phyloP scores from a whole-genome alignment of 768 basidiomycete species.

The Clavaria fumosa region DNA sequence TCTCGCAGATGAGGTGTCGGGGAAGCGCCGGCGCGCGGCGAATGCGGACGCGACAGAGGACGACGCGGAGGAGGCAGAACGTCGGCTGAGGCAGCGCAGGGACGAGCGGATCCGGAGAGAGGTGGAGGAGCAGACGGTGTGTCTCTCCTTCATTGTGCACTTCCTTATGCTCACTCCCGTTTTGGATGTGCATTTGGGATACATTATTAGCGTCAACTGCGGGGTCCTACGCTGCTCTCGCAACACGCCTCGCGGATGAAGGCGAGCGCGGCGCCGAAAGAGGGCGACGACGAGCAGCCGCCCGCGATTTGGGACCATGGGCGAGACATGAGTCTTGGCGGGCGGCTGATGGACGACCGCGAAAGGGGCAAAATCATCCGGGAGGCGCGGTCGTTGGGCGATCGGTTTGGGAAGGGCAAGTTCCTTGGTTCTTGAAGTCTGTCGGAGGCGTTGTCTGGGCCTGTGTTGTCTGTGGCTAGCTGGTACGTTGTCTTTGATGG shows the following conservation, averaged over 20 bases:
- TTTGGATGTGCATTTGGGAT: constrained; percentile 1
- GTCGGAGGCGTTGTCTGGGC: too few species aligned
- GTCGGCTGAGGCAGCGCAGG: constrained; percentile 38
- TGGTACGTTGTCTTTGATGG: too few species aligned
- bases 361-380: constrained; percentile 63
- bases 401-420: constrained; percentile 69
- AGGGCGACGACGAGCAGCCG: constrained; percentile 33
- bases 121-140: constrained; percentile 69
- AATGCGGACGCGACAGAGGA: constrained; percentile 32
- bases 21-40: constrained; percentile 63
- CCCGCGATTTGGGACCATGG: constrained; percentile 83
- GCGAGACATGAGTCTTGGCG: constrained; percentile 78
- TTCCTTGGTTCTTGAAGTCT: too few species aligned
- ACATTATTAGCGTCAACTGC: constrained; percentile 26
- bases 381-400: constrained; percentile 69
- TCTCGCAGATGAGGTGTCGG: constrained; percentile 87
- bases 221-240: constrained; percentile 41
- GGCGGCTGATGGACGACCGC: constrained; percentile 79
- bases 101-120: constrained; percentile 57
- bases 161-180: too few species aligned
- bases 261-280: constrained; percentile 22
- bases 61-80: constrained; percentile 28
- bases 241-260: too few species aligned
- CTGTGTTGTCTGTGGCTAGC: too few species aligned
- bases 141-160: too few species aligned